phyloP scores from a whole-genome alignment of 768 basidiomycete genomes.

The Trametes cingulata region DNA sequence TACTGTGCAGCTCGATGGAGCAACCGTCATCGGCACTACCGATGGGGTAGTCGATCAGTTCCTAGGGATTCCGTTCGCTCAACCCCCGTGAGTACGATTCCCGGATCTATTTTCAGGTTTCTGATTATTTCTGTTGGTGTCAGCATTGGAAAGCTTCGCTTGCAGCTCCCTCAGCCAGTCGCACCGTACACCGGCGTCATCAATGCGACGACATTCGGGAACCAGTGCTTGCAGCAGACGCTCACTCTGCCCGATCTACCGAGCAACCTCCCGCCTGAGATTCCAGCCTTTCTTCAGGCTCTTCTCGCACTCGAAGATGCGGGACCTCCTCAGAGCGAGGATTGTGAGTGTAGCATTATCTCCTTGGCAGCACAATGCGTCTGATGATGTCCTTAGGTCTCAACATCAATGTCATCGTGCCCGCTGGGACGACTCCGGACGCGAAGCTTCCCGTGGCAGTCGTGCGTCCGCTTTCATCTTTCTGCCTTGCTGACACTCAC shows the following conservation, averaged over 20 bases:
- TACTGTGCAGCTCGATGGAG: slow-evolving; percentile 45
- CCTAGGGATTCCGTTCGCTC: slow-evolving; percentile 56
- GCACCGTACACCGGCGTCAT: slow-evolving; percentile 5
- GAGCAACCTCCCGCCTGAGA: not conserved
- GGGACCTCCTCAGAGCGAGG: slow-evolving; percentile 11
- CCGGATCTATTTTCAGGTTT: too few relatives aligned
- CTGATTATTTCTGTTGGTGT: too few relatives aligned
- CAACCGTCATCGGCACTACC: slow-evolving; percentile 43
- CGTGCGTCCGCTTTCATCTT: too few relatives aligned
- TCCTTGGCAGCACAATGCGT: too few relatives aligned
- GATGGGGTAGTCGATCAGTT: slow-evolving; percentile 40
- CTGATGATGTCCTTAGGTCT: slow-evolving; percentile 50
- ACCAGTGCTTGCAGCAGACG: slow-evolving; percentile 22
- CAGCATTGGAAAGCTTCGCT: slow-evolving; percentile 24
- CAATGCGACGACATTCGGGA: slow-evolving; percentile 23
- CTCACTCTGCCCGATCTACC: not conserved
- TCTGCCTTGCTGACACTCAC: too few relatives aligned
- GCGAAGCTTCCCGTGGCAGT: slow-evolving; percentile 12
- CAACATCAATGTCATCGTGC: slow-evolving; percentile 53
- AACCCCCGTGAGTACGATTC: slow-evolving; percentile 50
- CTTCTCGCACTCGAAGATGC: too few relatives aligned
- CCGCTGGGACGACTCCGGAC: slow-evolving; percentile 33
- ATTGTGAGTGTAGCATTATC: slow-evolving; percentile 15
- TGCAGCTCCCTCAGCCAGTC: slow-evolving; percentile 19
- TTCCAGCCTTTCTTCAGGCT: not conserved